Evolutionary conservation across 768 basidiomycete species (phyloP).

Genomic region (Panaeolus papilionaceus): DNA sequence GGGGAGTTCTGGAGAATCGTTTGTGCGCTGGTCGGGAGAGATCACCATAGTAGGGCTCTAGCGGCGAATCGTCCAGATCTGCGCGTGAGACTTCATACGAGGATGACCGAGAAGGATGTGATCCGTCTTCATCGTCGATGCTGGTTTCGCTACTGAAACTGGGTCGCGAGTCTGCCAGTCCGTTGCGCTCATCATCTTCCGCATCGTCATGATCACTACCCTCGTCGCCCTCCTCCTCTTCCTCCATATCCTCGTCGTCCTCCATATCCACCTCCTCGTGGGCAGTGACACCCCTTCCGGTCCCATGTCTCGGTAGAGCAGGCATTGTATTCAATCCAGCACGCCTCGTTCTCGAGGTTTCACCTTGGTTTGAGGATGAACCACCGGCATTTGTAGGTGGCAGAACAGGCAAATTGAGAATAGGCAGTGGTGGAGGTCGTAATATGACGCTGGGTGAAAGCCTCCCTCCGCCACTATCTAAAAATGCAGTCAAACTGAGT

Average conservation of each 20-base stretch:
- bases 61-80: slow-evolving; percentile 10
- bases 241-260: slow-evolving; percentile 41
- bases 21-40: slow-evolving; percentile 22
- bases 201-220: slow-evolving; percentile 44
- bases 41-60: slow-evolving; percentile 24
- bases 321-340: slow-evolving; percentile 60
- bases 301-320: slow-evolving; percentile 40
- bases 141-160: slow-evolving; percentile 31
- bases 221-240: slow-evolving; percentile 37
- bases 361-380: slow-evolving; percentile 1
- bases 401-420: slow-evolving; percentile 21
- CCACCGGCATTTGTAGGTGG: background rate
- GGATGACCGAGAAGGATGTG: slow-evolving; percentile 29
- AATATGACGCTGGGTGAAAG: slow-evolving; percentile 24
- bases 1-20: slow-evolving; percentile 24
- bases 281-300: slow-evolving; percentile 34
- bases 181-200: slow-evolving; percentile 37
- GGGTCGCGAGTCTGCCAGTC: slow-evolving; percentile 23
- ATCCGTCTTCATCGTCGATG: slow-evolving; percentile 19
- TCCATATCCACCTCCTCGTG: slow-evolving; percentile 40
- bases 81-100: slow-evolving; percentile 30
- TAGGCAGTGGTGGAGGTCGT: slow-evolving; percentile 23
- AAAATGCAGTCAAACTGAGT: slow-evolving; percentile 14
- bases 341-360: slow-evolving; percentile 16
- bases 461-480: slow-evolving; percentile 16